Percentiles rank a stretch among this genome's conserved stretches.
Evolutionary conservation across 495 filamentous ascomycete species (phyloP).

Genomic region (Daldinia childiae): DNA sequence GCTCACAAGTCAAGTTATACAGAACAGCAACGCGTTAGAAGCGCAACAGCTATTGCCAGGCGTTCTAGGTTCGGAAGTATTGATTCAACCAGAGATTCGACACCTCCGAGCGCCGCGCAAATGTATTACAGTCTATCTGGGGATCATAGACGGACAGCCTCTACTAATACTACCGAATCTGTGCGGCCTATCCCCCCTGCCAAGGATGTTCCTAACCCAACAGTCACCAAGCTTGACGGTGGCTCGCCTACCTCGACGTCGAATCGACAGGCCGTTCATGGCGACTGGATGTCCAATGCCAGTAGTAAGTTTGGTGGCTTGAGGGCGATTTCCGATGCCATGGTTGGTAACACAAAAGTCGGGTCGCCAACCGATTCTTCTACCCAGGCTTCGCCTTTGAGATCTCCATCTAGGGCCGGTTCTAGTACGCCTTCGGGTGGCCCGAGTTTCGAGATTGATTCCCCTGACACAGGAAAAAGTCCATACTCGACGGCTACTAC

Average conservation of each 20-base stretch:
- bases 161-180: slow-evolving; percentile 60
- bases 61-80: slow-evolving; percentile 83
- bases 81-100: slow-evolving; percentile 61
- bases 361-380: slow-evolving; percentile 65
- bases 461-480: slow-evolving; percentile 70
- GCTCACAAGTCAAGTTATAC: slow-evolving; percentile 75
- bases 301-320: slow-evolving; percentile 69
- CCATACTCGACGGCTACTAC: slow-evolving; percentile 57
- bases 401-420: slow-evolving; percentile 76
- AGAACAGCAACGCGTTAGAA: slow-evolving; percentile 72
- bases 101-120: slow-evolving; percentile 58
- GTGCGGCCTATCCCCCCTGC: slow-evolving; percentile 56
- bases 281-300: slow-evolving; percentile 63
- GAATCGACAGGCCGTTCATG: slow-evolving; percentile 58
- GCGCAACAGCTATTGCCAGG: slow-evolving; percentile 67
- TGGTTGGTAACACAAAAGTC: slow-evolving; percentile 66
- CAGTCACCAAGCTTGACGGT: slow-evolving; percentile 75
- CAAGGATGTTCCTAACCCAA: slow-evolving; percentile 62
- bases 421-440: slow-evolving; percentile 88
- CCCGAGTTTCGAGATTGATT: slow-evolving; percentile 81
- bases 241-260: slow-evolving; percentile 60
- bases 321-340: slow-evolving; percentile 82
- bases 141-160: slow-evolving; percentile 59
- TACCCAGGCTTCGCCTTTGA: slow-evolving; percentile 70
- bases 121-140: slow-evolving; percentile 68